A percentile compares a stretch with the other conserved stretches of the same genome.
phyloP scores from a whole-genome alignment of 2,329 filamentous ascomycete genomes.

The Penicillium sp. region DNA sequence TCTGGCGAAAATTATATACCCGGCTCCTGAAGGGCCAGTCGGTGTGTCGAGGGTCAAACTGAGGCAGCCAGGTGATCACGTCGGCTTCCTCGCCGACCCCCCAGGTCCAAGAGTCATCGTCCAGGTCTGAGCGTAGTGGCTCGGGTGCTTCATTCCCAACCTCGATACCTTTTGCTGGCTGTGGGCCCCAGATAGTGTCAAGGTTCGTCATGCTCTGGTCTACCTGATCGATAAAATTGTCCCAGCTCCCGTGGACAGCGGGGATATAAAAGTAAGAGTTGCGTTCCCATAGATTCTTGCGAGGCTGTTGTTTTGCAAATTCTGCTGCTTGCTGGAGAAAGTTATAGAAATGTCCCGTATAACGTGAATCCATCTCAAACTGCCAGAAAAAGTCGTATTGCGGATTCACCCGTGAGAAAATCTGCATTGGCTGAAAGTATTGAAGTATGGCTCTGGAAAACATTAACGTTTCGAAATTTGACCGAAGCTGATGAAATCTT shows the following conservation, averaged over 20 bases:
- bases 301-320: conserved; percentile 12
- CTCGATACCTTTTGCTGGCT: not conserved
- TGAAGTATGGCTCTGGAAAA: conserved; percentile 7
- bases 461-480: no score
- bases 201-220: not conserved
- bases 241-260: conserved; percentile 8
- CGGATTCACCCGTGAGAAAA: conserved; percentile 9
- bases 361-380: conserved; percentile 13
- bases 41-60: conserved; percentile 7
- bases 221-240: conserved; percentile 2
- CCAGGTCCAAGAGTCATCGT: not conserved
- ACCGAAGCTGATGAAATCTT: no score
- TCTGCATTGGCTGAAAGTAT: conserved; percentile 12
- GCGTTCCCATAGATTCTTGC: conserved; percentile 14
- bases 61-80: conserved; percentile 12
- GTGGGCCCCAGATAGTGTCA: conserved; percentile 8
- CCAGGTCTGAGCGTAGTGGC: not conserved
- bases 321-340: conserved; percentile 6
- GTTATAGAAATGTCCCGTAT: conserved; percentile 10
- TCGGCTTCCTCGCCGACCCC: conserved; percentile 14
- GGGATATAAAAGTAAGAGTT: conserved; percentile 15
- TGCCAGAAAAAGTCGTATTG: conserved; percentile 13
- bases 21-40: conserved; percentile 1
- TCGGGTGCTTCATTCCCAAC: not conserved
- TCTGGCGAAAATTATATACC: conserved; percentile 1